Base-by-base conservation (phyloP, 2,329 filamentous ascomycete species). In the Didymella pinodella region DNA sequence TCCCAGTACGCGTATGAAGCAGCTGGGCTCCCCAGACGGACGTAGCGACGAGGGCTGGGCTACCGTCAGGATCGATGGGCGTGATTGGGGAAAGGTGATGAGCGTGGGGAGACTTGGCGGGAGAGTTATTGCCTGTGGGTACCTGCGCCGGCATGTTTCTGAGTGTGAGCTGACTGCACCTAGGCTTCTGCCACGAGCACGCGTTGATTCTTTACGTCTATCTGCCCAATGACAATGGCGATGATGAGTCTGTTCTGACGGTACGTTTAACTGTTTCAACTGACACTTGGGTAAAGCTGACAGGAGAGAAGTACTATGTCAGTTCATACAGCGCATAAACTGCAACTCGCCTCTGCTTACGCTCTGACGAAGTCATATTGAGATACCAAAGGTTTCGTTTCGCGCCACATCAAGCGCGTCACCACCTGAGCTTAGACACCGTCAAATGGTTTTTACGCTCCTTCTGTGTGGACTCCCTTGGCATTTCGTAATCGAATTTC, bases 51-150 rank as follows among this genome's bases (percentile, higher is more conserved):
- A 92, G 61, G 88, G 87, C 45, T 98, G 94, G 92, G 92, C 93
- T 1, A 92, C 87, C 25, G 94, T 98, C 34, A 85, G 91, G 52
- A 93, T 98, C 25, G 95, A 98, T 78, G 95, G 93, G 32, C 90
- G 88, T 75, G 95, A 99, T 75, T 98, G 95, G 94, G 92, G 92
- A 31, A 88, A 87, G 66, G 94, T 98, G n/a, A 82, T 99, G 65
- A 96, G 92, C 75, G 93, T 98, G 12, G 94, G 94, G 1, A 84
- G 93, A 49, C 80, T 98, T 29, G 94, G 95, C 67, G 94, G 93
- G 0, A 85, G 92, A 66, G 94, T 98, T 50, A 95, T 98, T 81
- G 95, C 93, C 56, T 97, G 93, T 88, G 64, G 79, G 85, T 70
- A 14, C 20, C 5, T 48, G 16, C 12, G 7, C 38, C 20, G 11